These are phyloP conservation scores for Kwoniella newhampshirensis DNA, from an alignment of 768 basidiomycete genomes.

Conservation along the genomic window DNA sequence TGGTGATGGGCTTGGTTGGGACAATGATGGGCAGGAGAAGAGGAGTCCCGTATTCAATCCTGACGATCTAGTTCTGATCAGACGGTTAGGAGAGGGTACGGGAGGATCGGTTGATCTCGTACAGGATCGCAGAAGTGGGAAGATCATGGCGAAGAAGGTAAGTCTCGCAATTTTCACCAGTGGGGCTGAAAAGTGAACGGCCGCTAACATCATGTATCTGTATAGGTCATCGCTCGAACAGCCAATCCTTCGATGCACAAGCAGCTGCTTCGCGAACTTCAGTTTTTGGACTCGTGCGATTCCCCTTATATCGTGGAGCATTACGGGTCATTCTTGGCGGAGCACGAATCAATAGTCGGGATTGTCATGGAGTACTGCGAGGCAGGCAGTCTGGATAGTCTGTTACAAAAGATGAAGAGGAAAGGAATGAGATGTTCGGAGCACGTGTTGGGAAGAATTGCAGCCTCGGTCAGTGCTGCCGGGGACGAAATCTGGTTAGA, in stretches of 20 bases:
- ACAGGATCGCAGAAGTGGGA: slow-evolving; percentile 41
- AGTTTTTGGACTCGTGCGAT: slow-evolving; percentile 51
- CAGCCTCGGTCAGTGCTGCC: slow-evolving; percentile 41
- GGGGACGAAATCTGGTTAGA: background rate
- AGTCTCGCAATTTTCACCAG: slow-evolving; percentile 4
- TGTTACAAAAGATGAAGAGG: slow-evolving; percentile 45
- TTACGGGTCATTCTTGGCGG: slow-evolving; percentile 54
- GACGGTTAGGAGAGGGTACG: slow-evolving; percentile 52
- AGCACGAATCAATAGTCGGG: slow-evolving; percentile 50
- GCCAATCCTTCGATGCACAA: slow-evolving; percentile 54
- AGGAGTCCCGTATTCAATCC: slow-evolving; percentile 36
- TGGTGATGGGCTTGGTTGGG: slow-evolving; percentile 16
- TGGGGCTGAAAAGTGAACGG: too few relatives aligned
- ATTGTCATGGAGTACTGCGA: slow-evolving; percentile 55
- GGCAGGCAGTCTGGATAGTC: slow-evolving; percentile 51
- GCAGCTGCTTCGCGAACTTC: slow-evolving; percentile 53
- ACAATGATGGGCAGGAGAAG: slow-evolving; percentile 15
- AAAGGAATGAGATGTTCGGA: slow-evolving; percentile 48
- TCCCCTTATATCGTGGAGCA: slow-evolving; percentile 54
- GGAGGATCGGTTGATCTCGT: slow-evolving; percentile 53
- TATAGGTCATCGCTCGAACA: slow-evolving; percentile 52
- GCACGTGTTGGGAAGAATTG: slow-evolving; percentile 53
- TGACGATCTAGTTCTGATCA: slow-evolving; percentile 38
- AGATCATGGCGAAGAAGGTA: slow-evolving; percentile 54
- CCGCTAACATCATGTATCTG: too few relatives aligned